phyloP scores from a whole-genome alignment of 768 basidiomycete species.

The Hygrophoropsis aurantiaca region DNA sequence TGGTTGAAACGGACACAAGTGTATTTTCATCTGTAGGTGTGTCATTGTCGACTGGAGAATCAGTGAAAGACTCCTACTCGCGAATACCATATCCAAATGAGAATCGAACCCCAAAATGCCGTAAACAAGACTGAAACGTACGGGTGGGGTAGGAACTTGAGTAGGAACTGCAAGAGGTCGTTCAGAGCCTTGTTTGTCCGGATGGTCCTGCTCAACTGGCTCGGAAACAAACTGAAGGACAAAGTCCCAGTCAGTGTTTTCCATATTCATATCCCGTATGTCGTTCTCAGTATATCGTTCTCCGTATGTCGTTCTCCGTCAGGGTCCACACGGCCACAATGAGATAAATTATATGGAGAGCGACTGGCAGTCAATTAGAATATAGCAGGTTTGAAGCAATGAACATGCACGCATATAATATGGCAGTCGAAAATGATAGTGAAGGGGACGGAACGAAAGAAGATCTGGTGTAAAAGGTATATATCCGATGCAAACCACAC shows the following conservation, averaged over 20 bases:
- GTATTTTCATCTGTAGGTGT: slow-evolving; percentile 41
- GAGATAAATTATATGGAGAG: neutral
- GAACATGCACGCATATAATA: no score
- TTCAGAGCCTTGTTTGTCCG: slow-evolving; percentile 35
- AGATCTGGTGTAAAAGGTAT: no score
- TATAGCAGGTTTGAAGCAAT: no score
- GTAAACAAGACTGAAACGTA: slow-evolving; percentile 30
- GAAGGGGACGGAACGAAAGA: no score
- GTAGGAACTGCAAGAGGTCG: slow-evolving; percentile 11
- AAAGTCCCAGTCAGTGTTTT: slow-evolving; percentile 57
- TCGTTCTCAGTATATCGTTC: no score
- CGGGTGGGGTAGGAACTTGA: slow-evolving; percentile 69
- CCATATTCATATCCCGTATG: slow-evolving; percentile 37
- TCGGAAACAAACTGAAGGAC: slow-evolving; percentile 60
- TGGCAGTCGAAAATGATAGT: no score
- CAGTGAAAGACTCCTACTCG: slow-evolving; percentile 29
- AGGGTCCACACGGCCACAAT: neutral
- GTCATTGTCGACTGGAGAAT: slow-evolving; percentile 31
- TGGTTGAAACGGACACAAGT: slow-evolving; percentile 77
- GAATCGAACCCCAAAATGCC: slow-evolving; percentile 6
- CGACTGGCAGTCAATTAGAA: neutral
- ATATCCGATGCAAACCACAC: no score
- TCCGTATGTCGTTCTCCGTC: slow-evolving; percentile 11
- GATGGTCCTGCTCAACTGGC: slow-evolving; percentile 34
- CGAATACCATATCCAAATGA: neutral